Evolutionary conservation across 2,329 filamentous ascomycete species (phyloP).

Genomic region (Cladosporium oxysporum): DNA sequence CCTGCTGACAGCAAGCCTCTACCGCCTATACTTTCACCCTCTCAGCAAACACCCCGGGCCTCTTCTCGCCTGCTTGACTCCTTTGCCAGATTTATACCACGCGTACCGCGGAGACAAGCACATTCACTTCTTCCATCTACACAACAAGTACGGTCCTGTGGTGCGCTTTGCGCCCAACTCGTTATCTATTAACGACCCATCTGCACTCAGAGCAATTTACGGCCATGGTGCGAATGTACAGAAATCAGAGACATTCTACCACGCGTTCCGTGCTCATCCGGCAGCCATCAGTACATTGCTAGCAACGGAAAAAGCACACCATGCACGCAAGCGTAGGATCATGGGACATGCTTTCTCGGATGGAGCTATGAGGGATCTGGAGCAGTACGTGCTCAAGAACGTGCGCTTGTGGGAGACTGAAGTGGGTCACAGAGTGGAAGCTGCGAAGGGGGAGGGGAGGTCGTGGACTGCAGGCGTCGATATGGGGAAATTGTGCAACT

Average conservation of each 20-base stretch:
- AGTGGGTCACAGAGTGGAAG: constrained; percentile 17
- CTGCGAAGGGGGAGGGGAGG: neutral
- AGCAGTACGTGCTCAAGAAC: constrained; percentile 30
- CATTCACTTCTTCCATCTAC: constrained; percentile 30
- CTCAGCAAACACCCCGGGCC: constrained; percentile 32
- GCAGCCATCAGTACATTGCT: constrained; percentile 47
- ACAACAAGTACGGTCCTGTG: constrained; percentile 28
- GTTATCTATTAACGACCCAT: constrained; percentile 31
- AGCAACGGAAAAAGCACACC: constrained; percentile 46
- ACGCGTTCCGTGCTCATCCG: constrained; percentile 46
- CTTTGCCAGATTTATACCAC: constrained; percentile 31
- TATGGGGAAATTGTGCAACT: constrained; percentile 9
- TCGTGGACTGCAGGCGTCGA: neutral
- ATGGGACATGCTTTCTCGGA: constrained; percentile 50
- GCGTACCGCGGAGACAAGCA: constrained; percentile 34
- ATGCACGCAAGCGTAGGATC: constrained; percentile 49
- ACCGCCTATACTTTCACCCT: constrained; percentile 31
- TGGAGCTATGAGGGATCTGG: constrained; percentile 27
- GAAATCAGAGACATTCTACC: constrained; percentile 50
- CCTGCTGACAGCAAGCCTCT: constrained; percentile 20
- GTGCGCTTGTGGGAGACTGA: constrained; percentile 25
- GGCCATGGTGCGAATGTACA: constrained; percentile 50
- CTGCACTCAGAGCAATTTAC: constrained; percentile 51
- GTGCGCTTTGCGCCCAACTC: constrained; percentile 32
- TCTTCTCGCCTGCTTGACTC: constrained; percentile 27